phyloP scores from a whole-genome alignment of 805 yeast species.

The Hyphopichia homilentoma region DNA sequence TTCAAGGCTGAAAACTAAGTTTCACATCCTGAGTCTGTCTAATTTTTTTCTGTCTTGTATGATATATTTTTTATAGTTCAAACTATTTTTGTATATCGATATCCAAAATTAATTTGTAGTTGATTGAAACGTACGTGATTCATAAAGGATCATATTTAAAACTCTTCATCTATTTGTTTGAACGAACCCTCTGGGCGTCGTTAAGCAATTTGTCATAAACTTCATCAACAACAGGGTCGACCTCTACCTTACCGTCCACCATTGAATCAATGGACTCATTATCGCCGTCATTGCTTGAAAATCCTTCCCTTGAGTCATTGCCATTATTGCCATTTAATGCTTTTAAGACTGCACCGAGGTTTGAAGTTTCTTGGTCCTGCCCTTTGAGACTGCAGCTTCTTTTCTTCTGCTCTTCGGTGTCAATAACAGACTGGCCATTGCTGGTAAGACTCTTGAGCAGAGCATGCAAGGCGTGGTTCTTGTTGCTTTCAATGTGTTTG shows the following conservation, averaged over 20 bases:
- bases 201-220: conserved; percentile 70
- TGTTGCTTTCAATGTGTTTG: conserved; percentile 1
- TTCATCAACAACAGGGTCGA: conserved; percentile 56
- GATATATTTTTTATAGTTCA: neutral
- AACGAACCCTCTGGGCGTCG: conserved; percentile 62
- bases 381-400: conserved; percentile 13
- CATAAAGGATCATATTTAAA: no score
- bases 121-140: no score
- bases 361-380: conserved; percentile 1
- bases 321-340: conserved; percentile 2
- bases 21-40: neutral
- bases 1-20: conserved; percentile 56
- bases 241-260: conserved; percentile 11
- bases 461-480: no score
- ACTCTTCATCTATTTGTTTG: conserved; percentile 38
- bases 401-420: conserved; percentile 10
- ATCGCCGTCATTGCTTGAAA: conserved; percentile 16
- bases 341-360: neutral
- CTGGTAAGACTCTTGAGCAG: neutral
- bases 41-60: conserved; percentile 1
- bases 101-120: no score
- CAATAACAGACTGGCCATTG: neutral
- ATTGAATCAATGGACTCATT: conserved; percentile 26
- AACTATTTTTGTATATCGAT: no score
- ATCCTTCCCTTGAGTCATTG: conserved; percentile 1